Base-by-base conservation (phyloP, 2,329 filamentous ascomycete genomes). In the Aureobasidium sp. region DNA sequence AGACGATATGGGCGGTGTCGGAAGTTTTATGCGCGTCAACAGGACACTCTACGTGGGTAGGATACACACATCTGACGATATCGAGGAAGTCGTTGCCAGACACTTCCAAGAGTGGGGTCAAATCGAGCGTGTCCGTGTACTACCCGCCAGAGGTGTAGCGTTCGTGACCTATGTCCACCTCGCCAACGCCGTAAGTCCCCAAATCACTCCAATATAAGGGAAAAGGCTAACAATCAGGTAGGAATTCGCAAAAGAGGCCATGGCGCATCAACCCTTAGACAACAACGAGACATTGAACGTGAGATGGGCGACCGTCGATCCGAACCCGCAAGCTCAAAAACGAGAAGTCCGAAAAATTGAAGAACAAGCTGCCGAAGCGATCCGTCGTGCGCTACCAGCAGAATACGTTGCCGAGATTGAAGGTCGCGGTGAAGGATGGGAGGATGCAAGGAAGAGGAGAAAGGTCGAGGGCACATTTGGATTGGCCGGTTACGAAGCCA, bases 91-190 rank as follows among this genome's bases (percentile, higher is more conserved):
- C 39, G 93, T 97, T 6, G 87, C 93, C 34, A 83, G 95, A 15
- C 94, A 99, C 76, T 97, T 97, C 72, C 88, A 91, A 29, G 94
- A 99, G 81, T 99, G 92, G 92, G 94, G 94, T 0, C 89, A 92
- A 69, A 80, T 99, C 53, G 93, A 97, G 73, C 84, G 94, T 47
- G 78, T 88, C 50, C 87, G 94, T 32, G 93, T 97, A 2, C 79
- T 99, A 15, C 97, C 95, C 62, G 87, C 86, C 1, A 80, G 93
- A 44, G 95, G 94, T 60, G 94, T 99, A 25, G 95, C 87, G 0
- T 99, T 99, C 73, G 87, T 99, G 61, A 99, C 95, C 10, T 97
- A 97, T 72, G 83, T 84, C 30, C 96, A 96, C 72, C 90, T 96
- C 71, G 87, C 89, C 45, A 58, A 58, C 13, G 54, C 54, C 8